Percentiles rank a stretch among this genome's conserved stretches.
These are phyloP conservation scores for Diospyros kaki DNA, from an alignment of 148 eudicot species.

Conservation along the genomic window DNA sequence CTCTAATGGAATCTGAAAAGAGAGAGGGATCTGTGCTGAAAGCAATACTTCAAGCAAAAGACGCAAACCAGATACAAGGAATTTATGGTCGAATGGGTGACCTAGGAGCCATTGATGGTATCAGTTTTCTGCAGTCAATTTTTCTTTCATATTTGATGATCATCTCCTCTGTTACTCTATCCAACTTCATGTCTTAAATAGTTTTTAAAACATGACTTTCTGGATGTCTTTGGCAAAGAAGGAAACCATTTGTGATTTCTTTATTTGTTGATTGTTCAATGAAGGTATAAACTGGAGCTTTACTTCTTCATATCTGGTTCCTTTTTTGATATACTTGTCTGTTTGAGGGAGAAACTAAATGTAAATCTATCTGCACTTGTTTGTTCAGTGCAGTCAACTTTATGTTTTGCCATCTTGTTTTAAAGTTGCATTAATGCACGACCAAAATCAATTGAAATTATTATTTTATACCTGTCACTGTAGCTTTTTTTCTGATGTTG, in stretches of 20 bases:
- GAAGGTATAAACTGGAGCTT: not conserved
- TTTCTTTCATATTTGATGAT: not conserved
- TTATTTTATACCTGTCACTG: not conserved
- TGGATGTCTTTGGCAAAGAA: not conserved
- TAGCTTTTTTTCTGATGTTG: not conserved
- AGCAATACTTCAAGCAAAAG: slow-evolving; percentile 85
- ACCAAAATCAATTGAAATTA: not conserved
- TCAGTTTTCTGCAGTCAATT: slow-evolving; percentile 5
- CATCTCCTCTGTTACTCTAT: not conserved
- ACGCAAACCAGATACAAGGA: slow-evolving; percentile 61
- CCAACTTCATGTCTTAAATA: not conserved
- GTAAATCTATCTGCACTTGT: slow-evolving; percentile 2
- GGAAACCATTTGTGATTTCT: not conserved
- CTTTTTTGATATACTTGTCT: not conserved
- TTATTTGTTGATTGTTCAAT: not conserved
- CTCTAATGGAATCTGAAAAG: slow-evolving; percentile 81
- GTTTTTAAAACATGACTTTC: not conserved
- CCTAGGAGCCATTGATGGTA: slow-evolving; percentile 95
- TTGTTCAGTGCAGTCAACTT: not conserved
- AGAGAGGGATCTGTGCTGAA: slow-evolving; percentile 93
- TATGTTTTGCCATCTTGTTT: not conserved
- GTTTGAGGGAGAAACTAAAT: not conserved
- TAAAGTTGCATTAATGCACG: not conserved
- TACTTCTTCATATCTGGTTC: not conserved
- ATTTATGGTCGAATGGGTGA: slow-evolving; percentile 99